Percentiles rank a stretch among this genome's conserved stretches.
These are phyloP conservation scores for Suillus variegatus DNA, from an alignment of 768 basidiomycete genomes.

Conservation along the genomic window DNA sequence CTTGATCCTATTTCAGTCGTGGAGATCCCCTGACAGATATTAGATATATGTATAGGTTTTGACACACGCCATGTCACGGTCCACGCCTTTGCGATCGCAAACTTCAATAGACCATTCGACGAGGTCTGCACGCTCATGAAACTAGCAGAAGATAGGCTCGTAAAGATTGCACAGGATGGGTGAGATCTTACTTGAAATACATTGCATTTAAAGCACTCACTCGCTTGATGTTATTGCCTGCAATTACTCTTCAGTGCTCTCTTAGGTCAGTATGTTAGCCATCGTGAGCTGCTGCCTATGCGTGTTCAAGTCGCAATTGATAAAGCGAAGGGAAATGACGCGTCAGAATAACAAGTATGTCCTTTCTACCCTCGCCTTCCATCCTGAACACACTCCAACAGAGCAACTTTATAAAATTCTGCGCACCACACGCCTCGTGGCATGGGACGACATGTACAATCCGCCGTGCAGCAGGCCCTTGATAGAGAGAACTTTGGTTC, in stretches of 20 bases:
- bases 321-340: conserved; percentile 76
- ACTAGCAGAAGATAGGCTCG: conserved; percentile 75
- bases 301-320: conserved; percentile 66
- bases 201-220: not conserved
- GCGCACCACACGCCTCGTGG: conserved; percentile 88
- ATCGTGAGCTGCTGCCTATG: conserved; percentile 68
- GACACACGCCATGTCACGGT: conserved; percentile 81
- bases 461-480: conserved; percentile 34
- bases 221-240: not conserved
- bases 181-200: conserved; percentile 37
- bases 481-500: conserved; percentile 30
- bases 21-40: conserved; percentile 47
- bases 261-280: conserved; percentile 68
- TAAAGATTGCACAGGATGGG: conserved; percentile 84
- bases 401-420: conserved; percentile 82
- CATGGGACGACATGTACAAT: conserved; percentile 83
- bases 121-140: conserved; percentile 90
- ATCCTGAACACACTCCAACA: conserved; percentile 30
- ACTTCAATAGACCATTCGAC: conserved; percentile 83
- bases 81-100: conserved; percentile 97
- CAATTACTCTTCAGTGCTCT: not conserved
- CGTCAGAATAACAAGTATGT: conserved; percentile 67
- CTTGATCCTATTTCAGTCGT: not conserved
- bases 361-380: conserved; percentile 2
- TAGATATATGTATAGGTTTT: conserved; percentile 84